A percentile compares a stretch with the other conserved stretches of the same genome.
Conservation (phyloP, 2,329 filamentous ascomycete genomes). For the Pseudogymnoascus sp. region DNA sequence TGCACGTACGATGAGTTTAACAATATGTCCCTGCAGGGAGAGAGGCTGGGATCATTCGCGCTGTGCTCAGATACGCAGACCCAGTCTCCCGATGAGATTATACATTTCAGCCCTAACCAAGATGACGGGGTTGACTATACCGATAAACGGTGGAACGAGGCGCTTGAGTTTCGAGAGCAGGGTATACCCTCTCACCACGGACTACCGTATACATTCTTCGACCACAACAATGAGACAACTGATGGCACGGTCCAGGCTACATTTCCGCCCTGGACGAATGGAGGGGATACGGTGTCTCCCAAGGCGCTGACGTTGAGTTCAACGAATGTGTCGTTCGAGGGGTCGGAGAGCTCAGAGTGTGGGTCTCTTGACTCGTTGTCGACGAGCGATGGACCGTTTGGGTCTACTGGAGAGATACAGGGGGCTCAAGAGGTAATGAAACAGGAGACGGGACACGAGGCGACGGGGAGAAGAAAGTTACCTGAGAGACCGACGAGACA, state of each 20-base stretch:
- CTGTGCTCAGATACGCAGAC: not conserved
- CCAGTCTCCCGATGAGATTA: not conserved
- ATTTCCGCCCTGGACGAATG: not conserved
- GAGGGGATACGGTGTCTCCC: not conserved
- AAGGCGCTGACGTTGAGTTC: not conserved
- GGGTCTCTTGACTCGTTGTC: not conserved
- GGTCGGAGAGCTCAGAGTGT: not conserved
- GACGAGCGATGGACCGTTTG: not conserved
- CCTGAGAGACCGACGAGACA: not conserved
- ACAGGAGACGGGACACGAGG: not conserved
- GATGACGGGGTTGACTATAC: not conserved
- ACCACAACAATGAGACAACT: not conserved
- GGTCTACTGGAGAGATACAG: not conserved
- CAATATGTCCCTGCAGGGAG: not conserved
- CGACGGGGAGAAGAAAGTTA: not conserved
- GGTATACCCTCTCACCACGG: not conserved
- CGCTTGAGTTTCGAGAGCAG: not conserved
- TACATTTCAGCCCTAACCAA: not conserved
- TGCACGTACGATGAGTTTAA: not conserved
- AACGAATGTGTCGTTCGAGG: not conserved
- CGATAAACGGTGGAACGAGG: not conserved
- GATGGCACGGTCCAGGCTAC: not conserved
- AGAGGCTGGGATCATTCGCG: not conserved
- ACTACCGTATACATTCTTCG: not conserved
- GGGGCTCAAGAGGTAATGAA: too few relatives aligned